These are phyloP conservation scores for Ogataea siamensis DNA, from an alignment of 805 yeast species.

Conservation along the genomic window DNA sequence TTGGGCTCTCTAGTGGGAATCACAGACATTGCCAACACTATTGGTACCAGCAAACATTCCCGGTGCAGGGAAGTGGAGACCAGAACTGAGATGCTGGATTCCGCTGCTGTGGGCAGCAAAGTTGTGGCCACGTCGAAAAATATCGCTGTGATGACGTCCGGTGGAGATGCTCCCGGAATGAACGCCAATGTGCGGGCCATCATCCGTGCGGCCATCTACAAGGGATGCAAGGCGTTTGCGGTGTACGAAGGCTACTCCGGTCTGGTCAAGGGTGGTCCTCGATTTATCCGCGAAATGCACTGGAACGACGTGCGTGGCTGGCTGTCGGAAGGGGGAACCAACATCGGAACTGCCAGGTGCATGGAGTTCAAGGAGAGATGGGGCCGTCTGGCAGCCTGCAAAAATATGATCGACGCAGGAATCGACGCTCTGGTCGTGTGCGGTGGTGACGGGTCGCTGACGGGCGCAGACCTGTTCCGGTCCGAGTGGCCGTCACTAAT, in stretches of 20 bases:
- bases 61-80: slow-evolving; percentile 13
- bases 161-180: slow-evolving; percentile 85
- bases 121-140: slow-evolving; percentile 33
- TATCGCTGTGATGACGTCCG: slow-evolving; percentile 77
- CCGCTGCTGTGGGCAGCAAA: slow-evolving; percentile 1
- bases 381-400: slow-evolving; percentile 64
- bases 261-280: slow-evolving; percentile 60
- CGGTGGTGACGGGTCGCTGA: slow-evolving; percentile 82
- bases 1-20: slow-evolving; percentile 81
- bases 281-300: slow-evolving; percentile 55
- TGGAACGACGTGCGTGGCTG: slow-evolving; percentile 77
- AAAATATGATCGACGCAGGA: slow-evolving; percentile 65
- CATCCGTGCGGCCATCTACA: slow-evolving; percentile 62
- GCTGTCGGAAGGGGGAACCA: slow-evolving; percentile 71
- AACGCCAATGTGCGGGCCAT: slow-evolving; percentile 74
- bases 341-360: slow-evolving; percentile 77
- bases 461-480: slow-evolving; percentile 79
- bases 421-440: slow-evolving; percentile 77
- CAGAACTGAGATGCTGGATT: not conserved
- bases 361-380: slow-evolving; percentile 61
- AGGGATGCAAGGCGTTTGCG: slow-evolving; percentile 65
- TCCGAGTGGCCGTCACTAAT: slow-evolving; percentile 74
- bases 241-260: slow-evolving; percentile 77
- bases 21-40: slow-evolving; percentile 57
- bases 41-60: slow-evolving; percentile 31